Evolutionary conservation across 768 basidiomycete genomes (phyloP), one percentile per base, ranked within the genome.

Genomic region (Lactarius trivialis): DNA sequence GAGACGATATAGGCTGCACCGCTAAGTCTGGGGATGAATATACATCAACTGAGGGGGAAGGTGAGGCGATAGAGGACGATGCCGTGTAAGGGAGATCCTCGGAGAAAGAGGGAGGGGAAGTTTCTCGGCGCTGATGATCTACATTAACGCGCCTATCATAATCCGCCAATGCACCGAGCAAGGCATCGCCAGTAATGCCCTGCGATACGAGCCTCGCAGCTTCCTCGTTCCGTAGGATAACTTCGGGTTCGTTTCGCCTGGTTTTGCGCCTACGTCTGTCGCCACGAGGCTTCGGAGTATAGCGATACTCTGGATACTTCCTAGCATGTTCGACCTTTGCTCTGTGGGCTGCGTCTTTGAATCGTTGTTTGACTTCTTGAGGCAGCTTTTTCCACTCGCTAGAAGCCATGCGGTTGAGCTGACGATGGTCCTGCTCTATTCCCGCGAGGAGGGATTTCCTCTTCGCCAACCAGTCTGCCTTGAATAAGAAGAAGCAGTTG

Each of bases 391-490:
- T 69, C 71, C 70, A 71, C 55, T 65, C 65, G 28, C 64, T 55
- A 41, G 69, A 71, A 28, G 67, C 64, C 58, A 68, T 70, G 37
- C 62, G 65, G 45, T 64, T 67, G 15, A 70, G 53, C 17, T 70
- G 64, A 2, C 69, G 58, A 60, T 70, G 60, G 49, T 70, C 65
- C 43, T 60, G 64, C 55, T 70, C 69, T n/a, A 66, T 58, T n/a
- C 55, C 60, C 21, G 56, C 58, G 21, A 69, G 55, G 37, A 54
- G 55, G 7, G 60, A 61, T 28, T 56, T 60, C 43, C 59, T 33
- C 55, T 65, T 61, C 8, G 61, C 58, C 28, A 74, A 70, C n/a
- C 71, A 71, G 34, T 64, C 73, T 30, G 64, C 73, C 45, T 70
- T 61, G 51, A 69, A 71, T 43, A 71, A 30, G 51, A 71, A 69